A percentile compares a stretch with the other conserved stretches of the same genome.
phyloP scores from a whole-genome alignment of 208 protist species.

The Strigomonas culicis region DNA sequence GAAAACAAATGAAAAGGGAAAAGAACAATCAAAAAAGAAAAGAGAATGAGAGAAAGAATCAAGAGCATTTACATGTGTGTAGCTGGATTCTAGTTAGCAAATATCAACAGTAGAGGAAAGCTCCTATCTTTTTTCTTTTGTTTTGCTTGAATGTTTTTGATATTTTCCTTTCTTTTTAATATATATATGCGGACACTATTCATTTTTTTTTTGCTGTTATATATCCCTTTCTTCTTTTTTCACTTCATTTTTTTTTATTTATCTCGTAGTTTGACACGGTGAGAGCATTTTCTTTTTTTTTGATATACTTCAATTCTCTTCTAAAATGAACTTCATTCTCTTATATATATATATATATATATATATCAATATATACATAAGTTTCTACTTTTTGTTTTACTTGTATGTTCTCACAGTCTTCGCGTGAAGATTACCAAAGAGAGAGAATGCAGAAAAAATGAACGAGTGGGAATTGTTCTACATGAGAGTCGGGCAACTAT shows the following conservation, averaged over 20 bases:
- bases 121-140: slow-evolving; percentile 13
- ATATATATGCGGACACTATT: background rate
- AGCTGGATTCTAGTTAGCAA: background rate
- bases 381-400: background rate
- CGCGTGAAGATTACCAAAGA: background rate
- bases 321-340: background rate
- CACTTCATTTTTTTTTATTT: slow-evolving; percentile 6
- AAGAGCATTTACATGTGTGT: background rate
- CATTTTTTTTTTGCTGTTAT: slow-evolving; percentile 15
- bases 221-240: slow-evolving; percentile 16
- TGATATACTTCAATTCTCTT: slow-evolving; percentile 6
- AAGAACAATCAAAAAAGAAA: background rate
- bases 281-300: slow-evolving; percentile 10
- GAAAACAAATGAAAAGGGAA: background rate
- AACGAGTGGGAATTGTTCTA: no score
- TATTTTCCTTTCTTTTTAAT: slow-evolving; percentile 7
- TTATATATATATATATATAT: slow-evolving; percentile 1
- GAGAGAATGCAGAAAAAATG: no score
- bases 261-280: background rate
- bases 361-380: slow-evolving; percentile 11
- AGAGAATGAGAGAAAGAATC: background rate
- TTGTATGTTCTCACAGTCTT: background rate
- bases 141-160: background rate
- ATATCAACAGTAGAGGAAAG: background rate
- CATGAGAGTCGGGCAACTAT: no score